Conservation (phyloP, 345 rosid species). For the Euphorbia pulcherrima region DNA sequence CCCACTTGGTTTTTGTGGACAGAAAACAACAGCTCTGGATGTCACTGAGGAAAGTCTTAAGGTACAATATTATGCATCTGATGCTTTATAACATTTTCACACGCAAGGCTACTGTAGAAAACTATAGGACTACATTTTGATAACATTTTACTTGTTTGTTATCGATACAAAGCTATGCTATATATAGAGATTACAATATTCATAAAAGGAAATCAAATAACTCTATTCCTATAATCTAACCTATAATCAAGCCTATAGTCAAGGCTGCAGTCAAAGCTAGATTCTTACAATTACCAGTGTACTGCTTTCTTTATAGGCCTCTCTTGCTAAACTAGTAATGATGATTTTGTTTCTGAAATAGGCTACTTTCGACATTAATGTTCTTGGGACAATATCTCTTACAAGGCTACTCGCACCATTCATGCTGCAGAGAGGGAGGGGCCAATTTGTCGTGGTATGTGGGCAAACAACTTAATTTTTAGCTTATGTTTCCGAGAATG, state of each 20-base stretch:
- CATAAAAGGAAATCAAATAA: too few relatives aligned
- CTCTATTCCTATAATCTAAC: too few relatives aligned
- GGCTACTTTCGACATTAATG: conserved; percentile 83
- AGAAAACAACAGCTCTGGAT: conserved; percentile 82
- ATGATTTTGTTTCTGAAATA: conserved; percentile 27
- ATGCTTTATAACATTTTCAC: not conserved
- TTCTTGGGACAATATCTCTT: conserved; percentile 79
- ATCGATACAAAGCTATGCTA: too few relatives aligned
- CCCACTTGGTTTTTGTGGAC: conserved; percentile 22
- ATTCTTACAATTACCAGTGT: not conserved
- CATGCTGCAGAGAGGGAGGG: conserved; percentile 76
- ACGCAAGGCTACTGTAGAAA: too few relatives aligned
- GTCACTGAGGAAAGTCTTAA: conserved; percentile 64
- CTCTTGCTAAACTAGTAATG: conserved; percentile 6
- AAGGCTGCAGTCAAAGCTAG: too few relatives aligned
- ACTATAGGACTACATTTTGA: too few relatives aligned
- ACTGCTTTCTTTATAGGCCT: conserved; percentile 1
- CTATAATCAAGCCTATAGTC: too few relatives aligned
- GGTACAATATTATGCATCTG: conserved; percentile 36
- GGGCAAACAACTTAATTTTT: conserved; percentile 5
- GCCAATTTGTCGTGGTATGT: conserved; percentile 97
- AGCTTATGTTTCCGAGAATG: not conserved
- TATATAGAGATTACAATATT: too few relatives aligned
- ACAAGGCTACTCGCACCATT: conserved; percentile 70
- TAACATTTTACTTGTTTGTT: too few relatives aligned